Evolutionary conservation across 2,329 filamentous ascomycete genomes (phyloP), one percentile per base, ranked within the genome.

Genomic region (Alternaria sp.): DNA sequence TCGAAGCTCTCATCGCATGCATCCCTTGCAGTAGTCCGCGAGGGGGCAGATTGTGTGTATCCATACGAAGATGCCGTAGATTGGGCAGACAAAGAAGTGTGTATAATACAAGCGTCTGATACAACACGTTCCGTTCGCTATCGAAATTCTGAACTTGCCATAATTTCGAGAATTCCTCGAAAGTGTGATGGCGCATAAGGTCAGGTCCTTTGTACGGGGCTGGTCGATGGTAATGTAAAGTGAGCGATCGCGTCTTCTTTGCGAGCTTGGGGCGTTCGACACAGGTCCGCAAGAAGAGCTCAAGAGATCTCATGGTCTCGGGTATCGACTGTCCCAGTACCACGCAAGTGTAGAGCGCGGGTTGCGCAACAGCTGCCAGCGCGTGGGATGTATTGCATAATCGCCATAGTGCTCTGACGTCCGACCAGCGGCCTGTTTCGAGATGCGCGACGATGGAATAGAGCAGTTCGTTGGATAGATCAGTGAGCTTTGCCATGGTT

Each of bases 401-500:
- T 44, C 8, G 45, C 28, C 49, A 17, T 17, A 67, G 23, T 25
- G 64, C 28, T 47, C 19, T 47, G n/a, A 53, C 45, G 30, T 59
- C 45, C 11, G 32, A 19, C 3, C 23, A 26, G 45, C 12, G 11
- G 1, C 46, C 28, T 5, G 58, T 61, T 23, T 40, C 50, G 12
- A 67, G 54, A 51, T 59, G 49, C 1, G 44, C 55, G 45, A 47
- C 30, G 7, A 61, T 50, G 19, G 26, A 32, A n/a, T 64, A 46
- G 17, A 67, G 53, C 3, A 67, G 12, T 51, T 67, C 61, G 25
- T 46, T 59, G 19, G 64, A 54, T 4, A 67, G 54, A 26, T 55
- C 52, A 6, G 32, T 50, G 52, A 65, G 47, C 28, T 53, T 54
- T 11, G 46, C 43, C 62, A 64, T 64, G 6, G 6, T 53, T 19